Percentiles rank a stretch among this genome's conserved stretches.
phyloP scores from a whole-genome alignment of 1,284 basidiomycete species.

The Neolentinus lepideus region DNA sequence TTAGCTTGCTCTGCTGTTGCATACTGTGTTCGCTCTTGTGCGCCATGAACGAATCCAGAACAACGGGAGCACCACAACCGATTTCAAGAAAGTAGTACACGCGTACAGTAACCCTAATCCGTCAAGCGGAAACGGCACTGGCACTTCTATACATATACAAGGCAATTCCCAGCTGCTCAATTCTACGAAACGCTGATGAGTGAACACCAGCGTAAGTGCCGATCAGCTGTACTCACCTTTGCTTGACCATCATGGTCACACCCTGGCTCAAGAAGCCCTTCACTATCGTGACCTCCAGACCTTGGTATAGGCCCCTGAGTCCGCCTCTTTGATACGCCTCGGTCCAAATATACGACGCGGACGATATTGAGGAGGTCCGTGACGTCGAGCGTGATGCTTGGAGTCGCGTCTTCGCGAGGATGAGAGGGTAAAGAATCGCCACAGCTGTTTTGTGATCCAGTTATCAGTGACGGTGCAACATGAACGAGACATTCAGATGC shows the following conservation, averaged over 20 bases:
- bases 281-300: conserved; percentile 41
- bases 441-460: conserved; percentile 34
- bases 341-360: conserved; percentile 12
- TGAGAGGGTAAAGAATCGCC: conserved; percentile 43
- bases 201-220: neutral
- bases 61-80: no score
- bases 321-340: conserved; percentile 20
- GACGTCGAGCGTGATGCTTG: conserved; percentile 25
- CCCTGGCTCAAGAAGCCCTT: conserved; percentile 52
- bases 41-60: no score
- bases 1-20: no score
- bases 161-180: neutral
- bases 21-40: no score
- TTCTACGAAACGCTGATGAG: neutral
- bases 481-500: neutral
- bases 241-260: conserved; percentile 49
- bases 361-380: neutral
- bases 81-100: no score
- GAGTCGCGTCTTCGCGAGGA: conserved; percentile 49
- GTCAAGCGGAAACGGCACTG: no score
- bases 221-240: conserved; percentile 23
- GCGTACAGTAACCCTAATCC: no score
- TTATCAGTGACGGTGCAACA: conserved; percentile 11
- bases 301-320: conserved; percentile 39
- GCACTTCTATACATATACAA: neutral